phyloP scores from a whole-genome alignment of 352 stramenopile genomes.

The Pythium angustatum region DNA sequence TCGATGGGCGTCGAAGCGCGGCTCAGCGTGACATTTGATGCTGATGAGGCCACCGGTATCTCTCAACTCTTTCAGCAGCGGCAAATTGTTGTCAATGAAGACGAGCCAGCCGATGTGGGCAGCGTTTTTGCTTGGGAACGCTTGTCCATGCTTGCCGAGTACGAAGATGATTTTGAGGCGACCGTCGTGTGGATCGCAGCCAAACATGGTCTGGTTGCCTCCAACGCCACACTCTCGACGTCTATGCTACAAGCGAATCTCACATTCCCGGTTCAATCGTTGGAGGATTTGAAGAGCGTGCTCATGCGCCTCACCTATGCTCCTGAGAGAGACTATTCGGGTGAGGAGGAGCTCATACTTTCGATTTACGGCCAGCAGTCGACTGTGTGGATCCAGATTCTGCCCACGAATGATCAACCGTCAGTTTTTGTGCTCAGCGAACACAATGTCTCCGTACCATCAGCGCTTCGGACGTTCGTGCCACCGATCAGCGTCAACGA shows the following conservation, averaged over 20 bases:
- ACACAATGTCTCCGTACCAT: neutral
- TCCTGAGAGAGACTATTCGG: constrained; percentile 7
- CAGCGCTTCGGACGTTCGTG: constrained; percentile 32
- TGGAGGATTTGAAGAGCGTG: constrained; percentile 1
- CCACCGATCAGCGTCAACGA: constrained; percentile 39
- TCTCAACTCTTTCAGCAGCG: neutral
- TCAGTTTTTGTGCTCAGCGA: neutral
- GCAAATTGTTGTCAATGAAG: neutral
- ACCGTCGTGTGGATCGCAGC: neutral
- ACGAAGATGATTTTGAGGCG: neutral
- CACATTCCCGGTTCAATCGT: neutral
- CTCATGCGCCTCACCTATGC: constrained; percentile 11
- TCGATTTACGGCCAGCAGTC: neutral
- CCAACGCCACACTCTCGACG: neutral
- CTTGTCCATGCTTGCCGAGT: neutral
- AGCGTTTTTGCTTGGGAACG: neutral
- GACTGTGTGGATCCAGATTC: constrained; percentile 18
- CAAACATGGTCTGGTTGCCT: constrained; percentile 1
- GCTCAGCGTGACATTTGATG: neutral
- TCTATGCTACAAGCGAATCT: neutral
- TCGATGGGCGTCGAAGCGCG: neutral
- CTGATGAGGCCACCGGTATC: neutral
- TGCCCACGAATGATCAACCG: constrained; percentile 32
- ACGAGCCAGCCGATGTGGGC: neutral
- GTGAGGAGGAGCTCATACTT: constrained; percentile 1